These are phyloP conservation scores for Scedosporium minutisporum DNA, from an alignment of 2,329 filamentous ascomycete genomes.

Conservation along the genomic window DNA sequence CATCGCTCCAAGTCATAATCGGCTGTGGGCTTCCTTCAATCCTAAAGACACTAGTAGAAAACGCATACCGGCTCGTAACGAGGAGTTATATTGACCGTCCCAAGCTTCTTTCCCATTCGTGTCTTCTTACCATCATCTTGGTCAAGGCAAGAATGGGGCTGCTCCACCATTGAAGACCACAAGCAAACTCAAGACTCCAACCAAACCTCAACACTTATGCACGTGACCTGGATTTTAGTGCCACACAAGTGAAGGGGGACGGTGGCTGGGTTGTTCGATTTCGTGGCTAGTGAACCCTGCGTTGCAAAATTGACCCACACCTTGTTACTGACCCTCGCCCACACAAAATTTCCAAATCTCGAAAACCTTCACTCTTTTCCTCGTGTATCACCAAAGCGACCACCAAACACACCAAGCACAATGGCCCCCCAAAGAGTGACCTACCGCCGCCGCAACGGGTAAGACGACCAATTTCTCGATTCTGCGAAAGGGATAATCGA, in stretches of 20 bases:
- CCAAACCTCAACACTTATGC: no score
- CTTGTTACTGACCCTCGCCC: constrained; percentile 17
- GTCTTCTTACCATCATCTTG: no score
- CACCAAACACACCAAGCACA: constrained; percentile 35
- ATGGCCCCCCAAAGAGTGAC: constrained; percentile 52
- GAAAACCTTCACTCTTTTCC: constrained; percentile 26
- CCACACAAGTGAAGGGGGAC: neutral
- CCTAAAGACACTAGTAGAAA: no score
- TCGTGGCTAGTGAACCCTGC: constrained; percentile 4
- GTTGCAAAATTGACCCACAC: constrained; percentile 6
- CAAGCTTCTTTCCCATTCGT: no score
- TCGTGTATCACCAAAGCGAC: constrained; percentile 20
- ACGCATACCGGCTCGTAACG: no score
- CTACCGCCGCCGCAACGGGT: constrained; percentile 74
- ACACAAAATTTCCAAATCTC: constrained; percentile 34
- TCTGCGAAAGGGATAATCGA: neutral
- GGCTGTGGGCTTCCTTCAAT: no score
- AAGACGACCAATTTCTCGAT: constrained; percentile 31
- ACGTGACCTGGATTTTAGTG: neutral
- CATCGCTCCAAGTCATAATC: no score
- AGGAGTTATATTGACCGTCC: no score
- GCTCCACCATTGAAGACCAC: no score
- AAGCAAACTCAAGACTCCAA: no score
- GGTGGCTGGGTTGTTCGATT: neutral
- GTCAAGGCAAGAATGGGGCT: no score